Evolutionary conservation across 73 alveolate genomes (phyloP), one percentile per base, ranked within the genome.

Genomic region (Effrenium voratum): DNA sequence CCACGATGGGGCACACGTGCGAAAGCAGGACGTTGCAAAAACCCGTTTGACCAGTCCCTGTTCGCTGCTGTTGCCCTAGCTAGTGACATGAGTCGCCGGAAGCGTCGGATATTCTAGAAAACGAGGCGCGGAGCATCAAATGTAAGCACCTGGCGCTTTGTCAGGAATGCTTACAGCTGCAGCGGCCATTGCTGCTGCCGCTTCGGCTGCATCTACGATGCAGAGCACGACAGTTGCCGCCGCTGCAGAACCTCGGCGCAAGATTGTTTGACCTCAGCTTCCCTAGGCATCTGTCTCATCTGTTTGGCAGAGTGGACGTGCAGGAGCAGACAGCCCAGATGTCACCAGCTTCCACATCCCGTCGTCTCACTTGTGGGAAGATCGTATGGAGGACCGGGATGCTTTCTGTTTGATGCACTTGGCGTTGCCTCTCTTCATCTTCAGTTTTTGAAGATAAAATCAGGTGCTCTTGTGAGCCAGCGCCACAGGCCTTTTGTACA

Each of bases 121-220:
- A 38, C 40, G 24, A 38, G 41, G 85, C 26, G 49, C 26, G 52
- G 32, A 32, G 3, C 15, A 32, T 3, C 57, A 40, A n/a, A 8
- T 66, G 10, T 10, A 66, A 5, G 15, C 79, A 24, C n/a, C 26
- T 63, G 8, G 77, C 40, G 26, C 77, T 34, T 36, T 22, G 24
- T 85, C 55, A 90, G 97, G 97, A 90, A 70, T 34, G 97, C 97
- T 24, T 90, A 90, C 57, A 36, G 5, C n/a, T 90, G 97, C 77
- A 47, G 30, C 30, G 97, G 68, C 43, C 97, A 90, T 55, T 90
- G 97, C 55, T 90, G 97, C 75, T 90, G 97, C 43, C 97, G 97
- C 28, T 66, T 90, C n/a, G 97, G 97, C 57, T 90, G 88, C 59
- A n/a, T 76, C 55, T 90, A 60, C 76, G 52, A 47, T 46, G 85